Evolutionary conservation across 1,284 basidiomycete genomes (phyloP).

Genomic region (Exsudoporus floridanus): DNA sequence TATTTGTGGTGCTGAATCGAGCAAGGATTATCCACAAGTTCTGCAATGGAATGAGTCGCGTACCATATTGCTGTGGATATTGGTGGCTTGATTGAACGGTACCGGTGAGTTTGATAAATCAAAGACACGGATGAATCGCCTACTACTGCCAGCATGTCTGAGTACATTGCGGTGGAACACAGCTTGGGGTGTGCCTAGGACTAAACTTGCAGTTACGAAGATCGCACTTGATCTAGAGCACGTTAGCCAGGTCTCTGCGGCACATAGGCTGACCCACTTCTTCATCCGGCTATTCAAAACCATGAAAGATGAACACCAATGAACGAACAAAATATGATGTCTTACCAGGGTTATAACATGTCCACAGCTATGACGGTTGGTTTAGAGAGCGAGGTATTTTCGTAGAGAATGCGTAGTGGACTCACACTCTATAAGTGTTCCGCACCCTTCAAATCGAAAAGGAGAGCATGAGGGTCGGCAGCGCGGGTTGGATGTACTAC

Average conservation of each 20-base stretch:
- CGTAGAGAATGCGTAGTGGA: not conserved
- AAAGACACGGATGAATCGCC: constrained; percentile 28
- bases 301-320: constrained; percentile 11
- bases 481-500: constrained; percentile 1
- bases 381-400: constrained; percentile 5
- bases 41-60: constrained; percentile 39
- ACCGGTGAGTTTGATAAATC: constrained; percentile 11
- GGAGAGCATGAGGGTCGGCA: constrained; percentile 6
- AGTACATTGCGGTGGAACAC: constrained; percentile 51
- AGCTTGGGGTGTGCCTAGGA: constrained; percentile 51
- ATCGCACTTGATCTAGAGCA: constrained; percentile 60
- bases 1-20: constrained; percentile 38
- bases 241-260: constrained; percentile 12
- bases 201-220: constrained; percentile 64
- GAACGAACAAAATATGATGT: constrained; percentile 3
- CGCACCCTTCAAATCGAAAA: constrained; percentile 41
- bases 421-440: constrained; percentile 50
- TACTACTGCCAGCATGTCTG: constrained; percentile 72
- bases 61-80: constrained; percentile 67
- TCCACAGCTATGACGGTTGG: constrained; percentile 47
- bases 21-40: constrained; percentile 46
- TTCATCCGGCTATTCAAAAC: constrained; percentile 52
- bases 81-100: constrained; percentile 47
- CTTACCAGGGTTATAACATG: constrained; percentile 57
- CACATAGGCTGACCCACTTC: constrained; percentile 43